Percentiles rank a stretch among this genome's conserved stretches.
These are phyloP conservation scores for Cryoendolithus antarcticus DNA, from an alignment of 2,329 filamentous ascomycete genomes.

Conservation along the genomic window DNA sequence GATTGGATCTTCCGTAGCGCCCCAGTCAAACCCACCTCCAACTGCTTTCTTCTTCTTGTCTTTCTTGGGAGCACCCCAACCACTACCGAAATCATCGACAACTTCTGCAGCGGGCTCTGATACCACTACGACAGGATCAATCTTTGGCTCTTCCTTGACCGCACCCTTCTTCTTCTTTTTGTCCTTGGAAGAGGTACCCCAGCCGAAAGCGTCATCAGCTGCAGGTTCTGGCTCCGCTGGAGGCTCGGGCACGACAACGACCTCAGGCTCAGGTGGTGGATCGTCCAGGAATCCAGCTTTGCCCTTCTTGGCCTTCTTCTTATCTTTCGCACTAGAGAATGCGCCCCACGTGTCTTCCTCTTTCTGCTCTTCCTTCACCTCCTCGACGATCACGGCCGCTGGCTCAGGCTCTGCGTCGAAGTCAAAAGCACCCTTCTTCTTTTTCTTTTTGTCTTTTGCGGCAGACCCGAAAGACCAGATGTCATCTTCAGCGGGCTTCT, in stretches of 20 bases:
- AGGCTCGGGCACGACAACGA: conserved; percentile 7
- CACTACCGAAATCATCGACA: conserved; percentile 35
- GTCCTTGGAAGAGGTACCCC: conserved; percentile 26
- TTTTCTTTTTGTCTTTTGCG: conserved; percentile 34
- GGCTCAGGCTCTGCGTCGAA: conserved; percentile 15
- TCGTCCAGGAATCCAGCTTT: conserved; percentile 15
- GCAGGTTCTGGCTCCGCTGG: conserved; percentile 21
- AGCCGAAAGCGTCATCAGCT: conserved; percentile 17
- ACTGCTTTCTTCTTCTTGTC: conserved; percentile 35
- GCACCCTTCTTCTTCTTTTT: conserved; percentile 26
- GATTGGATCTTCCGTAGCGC: conserved; percentile 14
- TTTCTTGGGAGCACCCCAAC: conserved; percentile 40
- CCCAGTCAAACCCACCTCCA: conserved; percentile 21
- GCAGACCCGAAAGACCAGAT: conserved; percentile 18
- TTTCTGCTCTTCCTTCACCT: conserved; percentile 18
- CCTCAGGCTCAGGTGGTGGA: conserved; percentile 7
- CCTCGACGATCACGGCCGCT: conserved; percentile 18
- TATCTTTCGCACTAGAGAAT: conserved; percentile 23
- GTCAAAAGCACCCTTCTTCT: conserved; percentile 19
- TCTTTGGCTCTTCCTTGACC: conserved; percentile 29
- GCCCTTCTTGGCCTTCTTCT: conserved; percentile 24
- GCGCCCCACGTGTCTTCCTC: conserved; percentile 23
- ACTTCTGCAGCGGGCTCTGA: conserved; percentile 17
- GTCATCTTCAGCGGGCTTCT: conserved; percentile 21
- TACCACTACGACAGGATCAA: conserved; percentile 5